These are phyloP conservation scores for Ganoderma sinense DNA, from an alignment of 1,284 basidiomycete species.

Conservation along the genomic window DNA sequence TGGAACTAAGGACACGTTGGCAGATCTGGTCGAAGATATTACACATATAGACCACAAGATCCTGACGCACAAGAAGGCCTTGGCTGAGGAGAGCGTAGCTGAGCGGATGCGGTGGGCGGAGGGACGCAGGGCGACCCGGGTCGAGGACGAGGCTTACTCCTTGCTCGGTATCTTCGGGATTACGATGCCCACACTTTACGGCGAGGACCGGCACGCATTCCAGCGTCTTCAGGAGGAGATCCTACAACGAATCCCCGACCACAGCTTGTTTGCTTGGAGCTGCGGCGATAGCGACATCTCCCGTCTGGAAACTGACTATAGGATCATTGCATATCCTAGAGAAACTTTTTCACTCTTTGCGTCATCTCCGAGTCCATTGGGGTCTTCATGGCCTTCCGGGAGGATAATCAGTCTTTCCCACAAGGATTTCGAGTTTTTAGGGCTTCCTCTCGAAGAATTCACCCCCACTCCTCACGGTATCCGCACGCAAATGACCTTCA, in stretches of 20 bases:
- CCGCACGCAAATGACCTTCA: too few relatives aligned
- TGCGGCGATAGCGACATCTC: too few relatives aligned
- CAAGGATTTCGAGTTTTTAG: background rate
- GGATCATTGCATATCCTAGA: background rate
- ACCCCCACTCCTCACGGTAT: background rate
- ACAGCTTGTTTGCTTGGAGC: constrained; percentile 1
- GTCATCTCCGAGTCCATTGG: background rate
- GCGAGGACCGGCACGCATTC: constrained; percentile 7
- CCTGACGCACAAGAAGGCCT: background rate
- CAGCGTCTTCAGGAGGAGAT: constrained; percentile 9
- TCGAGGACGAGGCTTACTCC: constrained; percentile 9
- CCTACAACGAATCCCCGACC: background rate
- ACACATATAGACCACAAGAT: background rate
- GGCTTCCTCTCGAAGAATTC: background rate
- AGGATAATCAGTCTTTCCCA: background rate
- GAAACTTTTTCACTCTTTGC: background rate
- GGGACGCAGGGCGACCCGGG: background rate
- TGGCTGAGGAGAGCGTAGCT: background rate
- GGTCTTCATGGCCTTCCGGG: background rate
- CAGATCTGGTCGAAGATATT: background rate
- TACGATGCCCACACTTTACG: constrained; percentile 6
- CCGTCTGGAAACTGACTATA: too few relatives aligned
- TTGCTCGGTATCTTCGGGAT: constrained; percentile 7
- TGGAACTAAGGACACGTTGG: background rate
- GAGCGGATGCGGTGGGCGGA: constrained; percentile 9